phyloP scores from a whole-genome alignment of 495 filamentous ascomycete species.

The Lepidopterella palustris region DNA sequence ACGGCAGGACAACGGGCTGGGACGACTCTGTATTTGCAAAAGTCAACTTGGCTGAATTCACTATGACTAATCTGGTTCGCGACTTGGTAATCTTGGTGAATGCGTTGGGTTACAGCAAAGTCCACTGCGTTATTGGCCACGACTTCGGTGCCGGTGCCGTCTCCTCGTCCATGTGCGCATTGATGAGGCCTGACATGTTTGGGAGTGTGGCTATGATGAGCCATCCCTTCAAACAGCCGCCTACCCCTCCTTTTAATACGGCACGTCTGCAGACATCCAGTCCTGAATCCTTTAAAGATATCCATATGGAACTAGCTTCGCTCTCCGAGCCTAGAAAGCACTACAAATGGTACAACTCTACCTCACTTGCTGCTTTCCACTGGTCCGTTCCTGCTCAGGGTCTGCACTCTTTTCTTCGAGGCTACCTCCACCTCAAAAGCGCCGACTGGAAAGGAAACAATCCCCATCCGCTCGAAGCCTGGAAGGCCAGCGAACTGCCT shows the following conservation, averaged over 20 bases:
- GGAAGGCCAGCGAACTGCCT: conserved; percentile 50
- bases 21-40: conserved; percentile 44
- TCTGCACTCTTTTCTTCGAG: conserved; percentile 52
- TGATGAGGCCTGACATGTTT: conserved; percentile 61
- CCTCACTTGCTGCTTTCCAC: conserved; percentile 47
- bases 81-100: conserved; percentile 57
- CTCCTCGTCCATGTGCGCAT: conserved; percentile 51
- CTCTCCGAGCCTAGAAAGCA: conserved; percentile 53
- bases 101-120: conserved; percentile 52
- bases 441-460: conserved; percentile 52
- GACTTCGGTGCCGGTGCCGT: conserved; percentile 62
- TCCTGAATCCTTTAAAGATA: conserved; percentile 32
- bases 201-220: conserved; percentile 48
- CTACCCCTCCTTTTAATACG: conserved; percentile 48
- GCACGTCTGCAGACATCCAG: conserved; percentile 26
- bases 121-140: conserved; percentile 58
- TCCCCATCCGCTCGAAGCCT: conserved; percentile 46
- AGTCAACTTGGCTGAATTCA: conserved; percentile 53
- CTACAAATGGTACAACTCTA: conserved; percentile 67
- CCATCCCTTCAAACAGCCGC: conserved; percentile 50
- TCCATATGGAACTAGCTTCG: conserved; percentile 50
- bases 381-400: conserved; percentile 52
- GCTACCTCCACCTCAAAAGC: conserved; percentile 64
- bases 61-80: conserved; percentile 52
- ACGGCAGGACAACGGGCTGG: conserved; percentile 61